Percentiles rank a stretch among this genome's conserved stretches.
Conservation (phyloP, 495 filamentous ascomycete species). For the Penicillium antarcticum region DNA sequence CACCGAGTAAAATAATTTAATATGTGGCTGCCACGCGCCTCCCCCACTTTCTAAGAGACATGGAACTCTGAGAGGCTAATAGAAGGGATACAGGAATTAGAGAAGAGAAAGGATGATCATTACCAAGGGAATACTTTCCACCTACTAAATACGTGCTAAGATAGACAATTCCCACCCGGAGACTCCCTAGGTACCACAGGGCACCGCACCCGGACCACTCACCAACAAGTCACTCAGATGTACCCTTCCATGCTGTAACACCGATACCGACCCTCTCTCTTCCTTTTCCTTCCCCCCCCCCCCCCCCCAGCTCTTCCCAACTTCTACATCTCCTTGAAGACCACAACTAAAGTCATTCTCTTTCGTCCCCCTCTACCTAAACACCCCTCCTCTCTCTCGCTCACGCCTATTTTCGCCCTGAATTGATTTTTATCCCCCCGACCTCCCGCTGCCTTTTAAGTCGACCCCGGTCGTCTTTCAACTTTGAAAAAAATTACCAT, state of each 20-base stretch:
- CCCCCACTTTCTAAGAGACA: background rate
- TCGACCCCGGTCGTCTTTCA: constrained; percentile 10
- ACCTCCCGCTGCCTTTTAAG: background rate
- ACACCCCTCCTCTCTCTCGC: background rate
- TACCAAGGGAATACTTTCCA: constrained; percentile 18
- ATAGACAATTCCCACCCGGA: constrained; percentile 13
- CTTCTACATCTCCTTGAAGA: too few species aligned
- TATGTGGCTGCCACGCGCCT: constrained; percentile 20
- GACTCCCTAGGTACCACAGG: constrained; percentile 3
- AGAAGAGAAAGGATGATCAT: constrained; percentile 18
- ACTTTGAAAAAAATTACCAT: background rate
- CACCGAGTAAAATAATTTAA: too few species aligned
- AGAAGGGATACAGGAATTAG: background rate
- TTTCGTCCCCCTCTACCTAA: constrained; percentile 7
- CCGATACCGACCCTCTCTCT: constrained; percentile 13
- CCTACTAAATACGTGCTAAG: constrained; percentile 23
- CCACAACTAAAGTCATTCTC: too few species aligned
- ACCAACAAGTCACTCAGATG: constrained; percentile 1
- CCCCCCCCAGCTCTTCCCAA: background rate
- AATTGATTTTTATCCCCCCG: constrained; percentile 4
- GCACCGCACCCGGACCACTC: background rate
- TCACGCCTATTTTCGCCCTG: background rate
- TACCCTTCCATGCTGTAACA: constrained; percentile 8
- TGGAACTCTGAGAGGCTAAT: background rate
- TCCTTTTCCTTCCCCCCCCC: constrained; percentile 3